A percentile compares a stretch with the other conserved stretches of the same genome.
Conservation (phyloP, 768 basidiomycete genomes). For the Dioszegia hungarica region DNA sequence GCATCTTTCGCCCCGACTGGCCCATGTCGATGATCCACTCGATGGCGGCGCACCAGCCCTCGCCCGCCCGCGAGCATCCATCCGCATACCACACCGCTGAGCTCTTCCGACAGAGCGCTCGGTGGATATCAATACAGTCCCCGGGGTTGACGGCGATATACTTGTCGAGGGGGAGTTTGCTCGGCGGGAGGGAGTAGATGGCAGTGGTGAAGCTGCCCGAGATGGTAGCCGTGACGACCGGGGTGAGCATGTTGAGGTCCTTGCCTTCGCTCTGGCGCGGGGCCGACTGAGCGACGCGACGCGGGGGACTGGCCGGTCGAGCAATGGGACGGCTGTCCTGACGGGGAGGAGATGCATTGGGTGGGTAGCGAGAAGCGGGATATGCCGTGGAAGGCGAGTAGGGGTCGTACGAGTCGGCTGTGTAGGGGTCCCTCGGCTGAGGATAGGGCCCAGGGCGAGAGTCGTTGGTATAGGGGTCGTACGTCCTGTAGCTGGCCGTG, state of each 20-base stretch:
- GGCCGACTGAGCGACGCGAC: constrained; percentile 6
- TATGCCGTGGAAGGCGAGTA: constrained; percentile 28
- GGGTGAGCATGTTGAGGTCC: constrained; percentile 19
- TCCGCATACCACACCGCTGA: constrained; percentile 40
- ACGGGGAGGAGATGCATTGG: constrained; percentile 6
- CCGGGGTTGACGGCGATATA: constrained; percentile 30
- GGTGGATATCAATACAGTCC: constrained; percentile 36
- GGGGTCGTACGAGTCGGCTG: constrained; percentile 35
- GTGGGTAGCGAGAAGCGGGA: constrained; percentile 8
- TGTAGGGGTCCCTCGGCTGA: constrained; percentile 30
- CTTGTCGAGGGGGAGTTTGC: constrained; percentile 39
- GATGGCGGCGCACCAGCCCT: constrained; percentile 47
- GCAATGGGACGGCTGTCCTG: constrained; percentile 3
- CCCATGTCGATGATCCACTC: constrained; percentile 39
- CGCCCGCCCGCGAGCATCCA: constrained; percentile 38
- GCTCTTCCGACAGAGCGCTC: constrained; percentile 21
- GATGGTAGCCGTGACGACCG: constrained; percentile 24
- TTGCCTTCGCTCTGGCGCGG: not conserved
- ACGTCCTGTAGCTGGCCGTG: constrained; percentile 19
- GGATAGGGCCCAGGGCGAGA: constrained; percentile 23
- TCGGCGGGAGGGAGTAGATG: constrained; percentile 30
- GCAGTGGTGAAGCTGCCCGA: constrained; percentile 24
- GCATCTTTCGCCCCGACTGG: constrained; percentile 38
- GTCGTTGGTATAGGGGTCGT: constrained; percentile 17
- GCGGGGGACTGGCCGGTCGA: constrained; percentile 4